These are phyloP conservation scores for Pythium utonaiense DNA, from an alignment of 352 stramenopile genomes.

Conservation along the genomic window DNA sequence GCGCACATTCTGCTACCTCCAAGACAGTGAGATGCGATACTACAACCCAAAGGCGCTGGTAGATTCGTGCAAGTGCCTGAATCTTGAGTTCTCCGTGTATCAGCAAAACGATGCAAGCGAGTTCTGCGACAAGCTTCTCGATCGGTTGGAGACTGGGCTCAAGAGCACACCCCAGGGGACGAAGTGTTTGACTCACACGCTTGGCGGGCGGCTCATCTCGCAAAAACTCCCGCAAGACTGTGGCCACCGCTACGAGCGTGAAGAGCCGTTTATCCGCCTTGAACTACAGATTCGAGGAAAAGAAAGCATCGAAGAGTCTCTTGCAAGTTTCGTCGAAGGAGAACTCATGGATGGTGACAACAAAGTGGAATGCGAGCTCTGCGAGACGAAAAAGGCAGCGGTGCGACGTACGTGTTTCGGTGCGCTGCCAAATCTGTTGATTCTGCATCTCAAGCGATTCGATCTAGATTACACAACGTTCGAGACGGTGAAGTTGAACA, in stretches of 20 bases:
- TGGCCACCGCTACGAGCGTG: conserved; percentile 91
- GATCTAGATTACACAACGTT: conserved; percentile 99
- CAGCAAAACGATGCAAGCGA: conserved; percentile 99
- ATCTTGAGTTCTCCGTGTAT: conserved; percentile 94
- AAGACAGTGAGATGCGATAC: conserved; percentile 83
- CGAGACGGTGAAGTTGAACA: conserved; percentile 99
- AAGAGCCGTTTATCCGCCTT: conserved; percentile 97
- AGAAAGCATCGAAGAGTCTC: conserved; percentile 95
- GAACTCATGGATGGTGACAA: conserved; percentile 99
- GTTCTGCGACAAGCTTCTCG: conserved; percentile 98
- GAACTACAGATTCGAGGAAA: conserved; percentile 98
- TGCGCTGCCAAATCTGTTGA: conserved; percentile 94
- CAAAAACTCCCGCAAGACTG: conserved; percentile 90
- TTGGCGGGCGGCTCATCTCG: conserved; percentile 83
- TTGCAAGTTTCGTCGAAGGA: conserved; percentile 96
- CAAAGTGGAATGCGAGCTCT: conserved; percentile 97
- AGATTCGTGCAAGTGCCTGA: conserved; percentile 85
- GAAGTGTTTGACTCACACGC: conserved; percentile 65
- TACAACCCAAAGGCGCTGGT: conserved; percentile 88
- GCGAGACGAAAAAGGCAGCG: conserved; percentile 97
- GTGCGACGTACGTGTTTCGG: conserved; percentile 95
- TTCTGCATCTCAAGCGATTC: conserved; percentile 99
- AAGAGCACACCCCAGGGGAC: conserved; percentile 88
- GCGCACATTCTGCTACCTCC: conserved; percentile 87
- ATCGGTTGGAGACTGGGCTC: conserved; percentile 95